Conservation (phyloP, 805 yeast genomes). For the Candida gorgasii region DNA sequence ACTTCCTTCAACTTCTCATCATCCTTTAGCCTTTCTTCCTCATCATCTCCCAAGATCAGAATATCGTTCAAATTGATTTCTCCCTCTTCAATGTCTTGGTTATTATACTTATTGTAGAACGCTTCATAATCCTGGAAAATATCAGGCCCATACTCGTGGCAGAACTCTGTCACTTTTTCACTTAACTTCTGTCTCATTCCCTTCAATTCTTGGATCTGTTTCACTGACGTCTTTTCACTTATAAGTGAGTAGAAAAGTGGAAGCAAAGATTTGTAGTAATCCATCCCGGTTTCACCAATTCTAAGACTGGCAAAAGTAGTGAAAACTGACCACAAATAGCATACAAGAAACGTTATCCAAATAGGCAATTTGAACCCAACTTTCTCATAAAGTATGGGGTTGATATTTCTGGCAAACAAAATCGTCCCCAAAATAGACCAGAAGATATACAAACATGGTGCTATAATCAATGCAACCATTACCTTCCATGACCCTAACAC, state of each 20-base stretch:
- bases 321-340: conserved; percentile 37
- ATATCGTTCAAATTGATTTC: conserved; percentile 8
- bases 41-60: conserved; percentile 11
- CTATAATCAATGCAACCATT: conserved; percentile 41
- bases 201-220: conserved; percentile 36
- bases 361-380: conserved; percentile 12
- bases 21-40: background rate
- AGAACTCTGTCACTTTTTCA: conserved; percentile 32
- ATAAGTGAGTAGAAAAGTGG: conserved; percentile 38
- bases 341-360: conserved; percentile 25
- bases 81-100: conserved; percentile 1
- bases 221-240: conserved; percentile 26
- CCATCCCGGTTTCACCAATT: conserved; percentile 44
- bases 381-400: background rate
- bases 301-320: conserved; percentile 44
- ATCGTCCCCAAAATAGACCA: conserved; percentile 37
- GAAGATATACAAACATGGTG: conserved; percentile 40
- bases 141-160: conserved; percentile 38
- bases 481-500: conserved; percentile 47
- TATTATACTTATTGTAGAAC: conserved; percentile 30
- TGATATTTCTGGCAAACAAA: background rate
- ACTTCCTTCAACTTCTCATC: background rate
- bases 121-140: conserved; percentile 39
- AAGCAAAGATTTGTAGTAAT: conserved; percentile 39
- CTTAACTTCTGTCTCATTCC: conserved; percentile 27